These are phyloP conservation scores for Pythium oligandrum DNA, from an alignment of 352 stramenopile genomes.

Conservation along the genomic window DNA sequence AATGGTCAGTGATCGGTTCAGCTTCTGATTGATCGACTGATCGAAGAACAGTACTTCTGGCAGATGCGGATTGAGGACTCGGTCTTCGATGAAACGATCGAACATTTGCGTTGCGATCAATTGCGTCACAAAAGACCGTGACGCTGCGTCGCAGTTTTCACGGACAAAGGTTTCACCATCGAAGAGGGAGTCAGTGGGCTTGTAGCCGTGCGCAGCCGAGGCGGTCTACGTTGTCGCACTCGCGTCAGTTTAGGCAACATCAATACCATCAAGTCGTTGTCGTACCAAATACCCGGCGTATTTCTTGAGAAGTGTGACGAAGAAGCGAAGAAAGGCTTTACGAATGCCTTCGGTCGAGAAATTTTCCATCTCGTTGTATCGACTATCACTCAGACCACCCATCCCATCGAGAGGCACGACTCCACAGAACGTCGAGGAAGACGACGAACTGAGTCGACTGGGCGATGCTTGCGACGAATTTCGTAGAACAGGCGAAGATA, in stretches of 20 bases:
- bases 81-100: conserved; percentile 79
- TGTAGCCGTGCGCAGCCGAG: conserved; percentile 20
- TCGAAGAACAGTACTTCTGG: conserved; percentile 82
- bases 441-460: conserved; percentile 25
- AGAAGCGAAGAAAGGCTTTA: conserved; percentile 76
- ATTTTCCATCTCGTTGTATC: conserved; percentile 63
- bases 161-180: conserved; percentile 62
- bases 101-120: conserved; percentile 81
- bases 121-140: conserved; percentile 54
- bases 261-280: no score
- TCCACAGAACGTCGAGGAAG: background rate
- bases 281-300: conserved; percentile 74
- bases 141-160: conserved; percentile 56
- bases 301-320: conserved; percentile 77
- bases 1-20: conserved; percentile 69
- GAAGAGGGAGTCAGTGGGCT: conserved; percentile 40
- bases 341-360: conserved; percentile 65
- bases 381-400: conserved; percentile 49
- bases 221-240: conserved; percentile 1
- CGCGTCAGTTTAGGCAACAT: no score
- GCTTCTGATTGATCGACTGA: conserved; percentile 83
- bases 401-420: conserved; percentile 20
- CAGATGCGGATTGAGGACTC: conserved; percentile 53
- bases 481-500: conserved; percentile 21
- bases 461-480: conserved; percentile 13